Percentiles rank a stretch among this genome's conserved stretches.
phyloP scores from a whole-genome alignment of 192 early-diverging fungal species.

The Funneliformis geosporum region DNA sequence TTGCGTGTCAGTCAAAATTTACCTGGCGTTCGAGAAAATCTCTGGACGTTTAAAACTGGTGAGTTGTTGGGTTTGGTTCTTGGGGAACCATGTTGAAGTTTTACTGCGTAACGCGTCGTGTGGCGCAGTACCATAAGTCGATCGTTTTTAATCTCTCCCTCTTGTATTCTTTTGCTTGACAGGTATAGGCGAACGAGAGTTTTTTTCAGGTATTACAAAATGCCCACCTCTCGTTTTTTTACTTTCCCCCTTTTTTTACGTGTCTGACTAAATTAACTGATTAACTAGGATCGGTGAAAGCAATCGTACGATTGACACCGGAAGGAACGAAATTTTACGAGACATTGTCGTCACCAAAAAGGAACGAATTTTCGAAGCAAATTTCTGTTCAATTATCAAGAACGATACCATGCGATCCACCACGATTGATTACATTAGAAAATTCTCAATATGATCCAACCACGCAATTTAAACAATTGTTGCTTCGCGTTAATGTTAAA shows the following conservation, averaged over 20 bases:
- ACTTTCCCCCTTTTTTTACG: too few relatives aligned
- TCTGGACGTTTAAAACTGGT: slow-evolving; percentile 17
- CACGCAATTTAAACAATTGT: neutral
- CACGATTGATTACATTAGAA: neutral
- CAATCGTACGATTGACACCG: neutral
- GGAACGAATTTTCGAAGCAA: neutral
- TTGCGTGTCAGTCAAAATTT: neutral
- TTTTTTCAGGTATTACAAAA: neutral
- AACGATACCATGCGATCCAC: neutral
- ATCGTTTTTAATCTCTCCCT: too few relatives aligned
- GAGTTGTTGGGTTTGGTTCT: too few relatives aligned
- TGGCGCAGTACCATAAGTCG: neutral
- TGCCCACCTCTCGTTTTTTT: too few relatives aligned
- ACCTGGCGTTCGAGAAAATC: neutral
- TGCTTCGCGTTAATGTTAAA: neutral
- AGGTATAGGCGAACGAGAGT: neutral
- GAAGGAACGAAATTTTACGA: neutral
- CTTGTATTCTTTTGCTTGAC: too few relatives aligned
- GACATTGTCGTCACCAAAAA: neutral
- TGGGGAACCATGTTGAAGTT: too few relatives aligned
- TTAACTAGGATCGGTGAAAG: neutral
- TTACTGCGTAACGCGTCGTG: too few relatives aligned
- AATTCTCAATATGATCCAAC: slow-evolving; percentile 15
- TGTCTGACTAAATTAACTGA: too few relatives aligned
- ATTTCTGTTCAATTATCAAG: neutral